Percentiles rank a stretch among this genome's conserved stretches.
These are phyloP conservation scores for Phaeodactylum tricornutum DNA, from an alignment of 108 stramenopile species.

Conservation along the genomic window DNA sequence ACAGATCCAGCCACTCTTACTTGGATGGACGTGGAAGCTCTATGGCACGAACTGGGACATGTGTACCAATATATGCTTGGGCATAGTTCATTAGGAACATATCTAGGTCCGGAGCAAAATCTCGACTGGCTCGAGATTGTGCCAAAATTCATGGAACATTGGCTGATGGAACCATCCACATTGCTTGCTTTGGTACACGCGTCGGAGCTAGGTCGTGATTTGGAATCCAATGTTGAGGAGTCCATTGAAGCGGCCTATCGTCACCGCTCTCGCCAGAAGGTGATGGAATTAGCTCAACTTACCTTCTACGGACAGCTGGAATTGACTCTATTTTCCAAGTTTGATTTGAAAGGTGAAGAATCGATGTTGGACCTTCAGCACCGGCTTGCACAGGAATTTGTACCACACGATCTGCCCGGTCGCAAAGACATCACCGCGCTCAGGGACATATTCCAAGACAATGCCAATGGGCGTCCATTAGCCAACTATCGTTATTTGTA, in stretches of 20 bases:
- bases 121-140: conserved; percentile 8
- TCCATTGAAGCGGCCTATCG: conserved; percentile 5
- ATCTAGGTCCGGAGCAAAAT: conserved; percentile 1
- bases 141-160: conserved; percentile 15
- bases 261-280: not conserved
- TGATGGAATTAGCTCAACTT: conserved; percentile 5
- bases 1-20: conserved; percentile 4
- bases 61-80: conserved; percentile 5
- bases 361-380: conserved; percentile 7
- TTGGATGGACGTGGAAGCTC: conserved; percentile 2
- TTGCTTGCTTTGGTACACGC: not conserved
- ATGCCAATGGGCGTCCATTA: not conserved
- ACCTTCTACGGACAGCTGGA: conserved; percentile 8
- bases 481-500: conserved; percentile 10
- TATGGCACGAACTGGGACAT: conserved; percentile 14
- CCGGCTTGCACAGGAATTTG: conserved; percentile 1
- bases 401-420: conserved; percentile 6
- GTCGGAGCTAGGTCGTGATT: conserved; percentile 1
- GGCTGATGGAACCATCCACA: conserved; percentile 7
- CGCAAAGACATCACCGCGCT: conserved; percentile 3
- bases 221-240: not conserved
- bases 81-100: not conserved
- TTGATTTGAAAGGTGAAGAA: conserved; percentile 11
- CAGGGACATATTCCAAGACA: conserved; percentile 4
- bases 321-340: conserved; percentile 4